These are phyloP conservation scores for Saccharomycopsis schoenii DNA, from an alignment of 805 yeast genomes.

Conservation along the genomic window DNA sequence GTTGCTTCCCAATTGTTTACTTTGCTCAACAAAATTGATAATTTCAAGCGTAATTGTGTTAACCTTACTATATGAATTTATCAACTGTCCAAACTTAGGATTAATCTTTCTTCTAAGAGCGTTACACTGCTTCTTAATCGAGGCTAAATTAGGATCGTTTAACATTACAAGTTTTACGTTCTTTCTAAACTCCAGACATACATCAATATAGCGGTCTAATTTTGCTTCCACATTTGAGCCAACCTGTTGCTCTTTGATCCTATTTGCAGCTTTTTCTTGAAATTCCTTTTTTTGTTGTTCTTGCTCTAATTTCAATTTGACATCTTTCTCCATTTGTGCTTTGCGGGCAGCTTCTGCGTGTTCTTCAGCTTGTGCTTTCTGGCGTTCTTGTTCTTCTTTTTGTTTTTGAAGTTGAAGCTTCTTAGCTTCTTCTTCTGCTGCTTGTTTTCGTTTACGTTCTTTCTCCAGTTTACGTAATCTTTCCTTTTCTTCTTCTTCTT, in stretches of 20 bases:
- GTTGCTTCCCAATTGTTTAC: conserved; percentile 24
- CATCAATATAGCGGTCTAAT: conserved; percentile 27
- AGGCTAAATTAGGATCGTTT: conserved; percentile 43
- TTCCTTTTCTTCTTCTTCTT: conserved; percentile 5
- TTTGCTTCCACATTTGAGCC: neutral
- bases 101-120: conserved; percentile 68
- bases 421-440: conserved; percentile 18
- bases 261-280: conserved; percentile 20
- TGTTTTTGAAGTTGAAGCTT: conserved; percentile 18
- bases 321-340: conserved; percentile 20
- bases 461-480: conserved; percentile 17
- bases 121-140: conserved; percentile 42
- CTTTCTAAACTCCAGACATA: conserved; percentile 39
- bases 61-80: conserved; percentile 59
- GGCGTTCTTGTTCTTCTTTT: conserved; percentile 19
- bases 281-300: conserved; percentile 23
- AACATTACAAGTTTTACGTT: conserved; percentile 43
- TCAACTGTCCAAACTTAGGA: conserved; percentile 87
- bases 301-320: conserved; percentile 22
- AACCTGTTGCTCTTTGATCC: conserved; percentile 12
- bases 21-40: conserved; percentile 35
- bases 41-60: conserved; percentile 42
- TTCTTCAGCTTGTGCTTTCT: conserved; percentile 12
- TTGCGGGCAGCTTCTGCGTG: conserved; percentile 18
- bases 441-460: conserved; percentile 13